Conservation (phyloP, 169 alveolate species). For the Cryptosporidium baileyi region DNA sequence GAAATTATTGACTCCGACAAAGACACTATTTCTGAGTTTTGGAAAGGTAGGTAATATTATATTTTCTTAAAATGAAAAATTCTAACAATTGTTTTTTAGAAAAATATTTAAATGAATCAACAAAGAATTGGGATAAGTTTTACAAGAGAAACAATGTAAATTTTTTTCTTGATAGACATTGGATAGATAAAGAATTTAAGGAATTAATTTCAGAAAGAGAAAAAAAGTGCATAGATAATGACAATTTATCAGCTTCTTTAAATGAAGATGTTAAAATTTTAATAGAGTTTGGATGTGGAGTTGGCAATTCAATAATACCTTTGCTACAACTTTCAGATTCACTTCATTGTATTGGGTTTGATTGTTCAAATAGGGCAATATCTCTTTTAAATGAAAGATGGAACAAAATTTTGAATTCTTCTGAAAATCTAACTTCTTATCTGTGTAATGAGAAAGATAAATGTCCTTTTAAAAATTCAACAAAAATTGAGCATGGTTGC, state of each 20-base stretch:
- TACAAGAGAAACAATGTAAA: conserved; percentile 87
- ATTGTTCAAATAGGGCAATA: conserved; percentile 88
- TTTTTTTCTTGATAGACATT: conserved; percentile 91
- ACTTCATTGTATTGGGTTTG: conserved; percentile 87
- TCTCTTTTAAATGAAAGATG: conserved; percentile 79
- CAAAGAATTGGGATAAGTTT: conserved; percentile 89
- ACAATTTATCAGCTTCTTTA: conserved; percentile 38
- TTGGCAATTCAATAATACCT: conserved; percentile 92
- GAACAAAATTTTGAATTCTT: conserved; percentile 72
- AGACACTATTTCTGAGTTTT: conserved; percentile 30
- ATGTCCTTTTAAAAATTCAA: conserved; percentile 73
- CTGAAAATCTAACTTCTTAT: background rate
- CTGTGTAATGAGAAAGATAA: background rate
- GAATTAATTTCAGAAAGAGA: conserved; percentile 74
- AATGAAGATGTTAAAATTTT: no score
- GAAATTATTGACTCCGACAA: conserved; percentile 31
- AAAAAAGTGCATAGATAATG: conserved; percentile 32
- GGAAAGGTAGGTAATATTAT: conserved; percentile 38
- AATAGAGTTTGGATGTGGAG: conserved; percentile 93
- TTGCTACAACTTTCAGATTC: conserved; percentile 76
- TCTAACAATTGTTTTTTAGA: conserved; percentile 6
- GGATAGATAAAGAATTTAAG: conserved; percentile 85
- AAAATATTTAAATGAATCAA: conserved; percentile 82
- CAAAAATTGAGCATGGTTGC: conserved; percentile 8
- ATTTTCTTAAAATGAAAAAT: no score